Percentiles rank a stretch among this genome's conserved stretches.
These are phyloP conservation scores for Pleurotus tuber-regium DNA, from an alignment of 768 basidiomycete genomes.

Conservation along the genomic window DNA sequence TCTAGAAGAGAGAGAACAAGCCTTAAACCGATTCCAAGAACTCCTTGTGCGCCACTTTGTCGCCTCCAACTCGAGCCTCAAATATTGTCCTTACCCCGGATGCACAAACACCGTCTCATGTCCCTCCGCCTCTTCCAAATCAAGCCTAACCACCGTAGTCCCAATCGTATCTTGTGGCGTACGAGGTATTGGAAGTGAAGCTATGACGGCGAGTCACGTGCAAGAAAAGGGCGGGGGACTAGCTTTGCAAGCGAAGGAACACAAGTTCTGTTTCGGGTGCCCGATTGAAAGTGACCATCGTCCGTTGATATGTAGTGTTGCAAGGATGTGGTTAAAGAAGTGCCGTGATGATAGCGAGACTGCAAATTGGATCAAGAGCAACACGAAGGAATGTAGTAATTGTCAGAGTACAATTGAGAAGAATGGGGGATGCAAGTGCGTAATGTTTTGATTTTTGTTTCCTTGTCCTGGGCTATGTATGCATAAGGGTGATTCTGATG, in stretches of 20 bases:
- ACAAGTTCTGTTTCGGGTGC: constrained; percentile 96
- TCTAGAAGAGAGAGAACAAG: constrained; percentile 43
- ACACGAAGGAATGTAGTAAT: constrained; percentile 96
- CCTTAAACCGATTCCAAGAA: constrained; percentile 75
- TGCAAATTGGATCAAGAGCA: constrained; percentile 99
- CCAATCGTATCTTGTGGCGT: constrained; percentile 89
- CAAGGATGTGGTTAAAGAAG: constrained; percentile 94
- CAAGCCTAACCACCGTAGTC: constrained; percentile 72
- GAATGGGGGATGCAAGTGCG: constrained; percentile 99
- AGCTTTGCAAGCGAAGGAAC: constrained; percentile 42
- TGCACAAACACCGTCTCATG: constrained; percentile 96
- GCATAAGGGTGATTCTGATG: constrained; percentile 2
- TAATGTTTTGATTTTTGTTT: constrained; percentile 21
- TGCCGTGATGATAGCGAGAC: constrained; percentile 98
- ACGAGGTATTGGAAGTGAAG: constrained; percentile 37
- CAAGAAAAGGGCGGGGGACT: constrained; percentile 23
- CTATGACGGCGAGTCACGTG: constrained; percentile 29
- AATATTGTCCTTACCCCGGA: constrained; percentile 93
- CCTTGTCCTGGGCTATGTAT: constrained; percentile 2
- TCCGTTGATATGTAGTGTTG: constrained; percentile 85
- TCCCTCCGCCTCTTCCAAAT: constrained; percentile 72
- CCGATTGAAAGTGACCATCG: constrained; percentile 85
- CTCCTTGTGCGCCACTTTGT: constrained; percentile 91
- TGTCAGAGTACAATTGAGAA: constrained; percentile 99
- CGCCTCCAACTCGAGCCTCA: constrained; percentile 73